Percentiles rank a stretch among this genome's conserved stretches.
Conservation (phyloP, 257 asterid species). For the Solanum peruvianum region DNA sequence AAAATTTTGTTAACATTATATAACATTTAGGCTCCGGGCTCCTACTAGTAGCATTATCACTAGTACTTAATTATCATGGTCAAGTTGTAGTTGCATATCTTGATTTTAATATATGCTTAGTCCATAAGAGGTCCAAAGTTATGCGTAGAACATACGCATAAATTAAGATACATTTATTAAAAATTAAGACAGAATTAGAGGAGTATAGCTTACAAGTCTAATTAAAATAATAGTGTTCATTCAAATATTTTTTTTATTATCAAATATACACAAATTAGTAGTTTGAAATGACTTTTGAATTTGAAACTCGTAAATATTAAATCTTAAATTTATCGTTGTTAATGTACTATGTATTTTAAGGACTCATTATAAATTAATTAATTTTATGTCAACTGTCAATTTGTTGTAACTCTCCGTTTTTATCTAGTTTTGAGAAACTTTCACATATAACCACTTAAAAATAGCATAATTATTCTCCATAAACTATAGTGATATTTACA, state of each 20-base stretch:
- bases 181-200: background rate
- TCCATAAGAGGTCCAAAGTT: background rate
- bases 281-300: background rate
- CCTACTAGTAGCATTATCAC: background rate
- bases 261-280: background rate
- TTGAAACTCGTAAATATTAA: background rate
- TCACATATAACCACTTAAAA: too few relatives aligned
- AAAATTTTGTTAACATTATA: too few relatives aligned
- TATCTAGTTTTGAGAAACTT: background rate
- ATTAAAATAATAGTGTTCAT: accelerated
- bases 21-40: too few relatives aligned
- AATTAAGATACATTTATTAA: background rate
- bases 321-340: accelerated
- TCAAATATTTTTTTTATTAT: background rate
- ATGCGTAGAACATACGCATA: background rate
- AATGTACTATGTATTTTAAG: background rate
- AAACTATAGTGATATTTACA: too few relatives aligned
- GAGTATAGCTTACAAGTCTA: background rate
- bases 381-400: background rate
- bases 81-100: background rate
- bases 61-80: background rate
- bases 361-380: background rate
- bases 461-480: too few relatives aligned
- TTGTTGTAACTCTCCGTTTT: background rate
- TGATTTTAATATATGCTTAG: background rate